Conservation (phyloP, 148 eudicot genomes). For the Camellia lanceoleosa region DNA sequence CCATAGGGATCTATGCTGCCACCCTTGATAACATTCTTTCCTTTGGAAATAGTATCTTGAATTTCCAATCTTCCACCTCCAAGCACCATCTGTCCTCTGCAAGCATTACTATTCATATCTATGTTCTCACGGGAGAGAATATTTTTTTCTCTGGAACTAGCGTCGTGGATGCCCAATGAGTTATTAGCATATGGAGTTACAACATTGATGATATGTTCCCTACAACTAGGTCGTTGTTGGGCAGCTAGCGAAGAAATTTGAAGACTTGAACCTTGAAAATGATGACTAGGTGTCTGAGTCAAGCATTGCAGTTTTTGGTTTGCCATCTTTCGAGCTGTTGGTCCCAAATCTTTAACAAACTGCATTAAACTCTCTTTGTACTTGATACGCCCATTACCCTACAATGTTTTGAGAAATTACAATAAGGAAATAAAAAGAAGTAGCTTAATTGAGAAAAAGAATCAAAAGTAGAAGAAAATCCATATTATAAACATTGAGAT, state of each 20-base stretch:
- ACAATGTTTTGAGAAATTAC: background rate
- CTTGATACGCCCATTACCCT: constrained; percentile 3
- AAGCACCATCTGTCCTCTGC: background rate
- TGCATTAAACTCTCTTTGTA: constrained; percentile 21
- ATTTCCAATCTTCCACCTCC: background rate
- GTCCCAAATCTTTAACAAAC: constrained; percentile 18
- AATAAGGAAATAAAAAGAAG: background rate
- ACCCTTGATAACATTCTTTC: background rate
- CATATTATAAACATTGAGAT: background rate
- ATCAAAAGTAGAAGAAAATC: background rate
- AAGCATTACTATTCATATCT: background rate
- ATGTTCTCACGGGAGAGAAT: background rate
- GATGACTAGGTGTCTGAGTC: background rate
- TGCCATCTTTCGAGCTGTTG: constrained; percentile 17
- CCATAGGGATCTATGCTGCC: background rate
- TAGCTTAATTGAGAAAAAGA: background rate
- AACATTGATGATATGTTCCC: background rate
- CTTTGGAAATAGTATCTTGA: background rate
- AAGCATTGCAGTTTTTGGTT: background rate
- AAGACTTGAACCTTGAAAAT: too few species aligned
- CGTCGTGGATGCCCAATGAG: background rate
- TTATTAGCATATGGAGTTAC: background rate
- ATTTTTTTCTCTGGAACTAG: background rate
- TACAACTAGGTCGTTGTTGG: background rate
- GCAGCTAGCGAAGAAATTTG: background rate